phyloP scores from a whole-genome alignment of 1,139 yeast species.

The Blastobotrys raffinosifermentans region DNA sequence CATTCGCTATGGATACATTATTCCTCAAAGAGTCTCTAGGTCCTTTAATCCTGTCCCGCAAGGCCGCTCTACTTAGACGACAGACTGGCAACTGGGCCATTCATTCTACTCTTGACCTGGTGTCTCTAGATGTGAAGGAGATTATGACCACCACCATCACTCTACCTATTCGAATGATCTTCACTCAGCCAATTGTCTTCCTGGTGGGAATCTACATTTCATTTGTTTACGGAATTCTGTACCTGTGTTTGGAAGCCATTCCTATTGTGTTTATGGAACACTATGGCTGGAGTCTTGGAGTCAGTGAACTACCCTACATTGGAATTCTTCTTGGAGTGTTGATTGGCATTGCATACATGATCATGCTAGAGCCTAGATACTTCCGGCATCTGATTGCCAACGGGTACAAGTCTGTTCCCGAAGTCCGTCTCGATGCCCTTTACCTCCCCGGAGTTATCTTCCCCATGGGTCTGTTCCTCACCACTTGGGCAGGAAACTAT shows the following conservation, averaged over 20 bases:
- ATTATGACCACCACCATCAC: constrained; percentile 60
- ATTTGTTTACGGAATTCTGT: constrained; percentile 74
- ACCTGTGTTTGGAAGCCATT: constrained; percentile 67
- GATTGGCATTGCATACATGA: constrained; percentile 9
- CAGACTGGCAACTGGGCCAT: constrained; percentile 63
- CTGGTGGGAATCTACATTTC: constrained; percentile 67
- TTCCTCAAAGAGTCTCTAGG: constrained; percentile 43
- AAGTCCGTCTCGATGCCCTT: constrained; percentile 69
- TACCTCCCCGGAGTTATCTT: constrained; percentile 60
- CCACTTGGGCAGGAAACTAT: constrained; percentile 77
- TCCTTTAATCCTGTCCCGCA: constrained; percentile 35
- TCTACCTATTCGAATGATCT: constrained; percentile 62
- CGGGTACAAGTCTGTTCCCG: constrained; percentile 65
- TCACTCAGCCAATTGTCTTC: constrained; percentile 64
- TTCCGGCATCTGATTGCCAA: constrained; percentile 38
- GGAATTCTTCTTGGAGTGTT: constrained; percentile 47
- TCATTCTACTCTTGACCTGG: constrained; percentile 73
- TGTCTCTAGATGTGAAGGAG: constrained; percentile 52
- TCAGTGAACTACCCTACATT: constrained; percentile 45
- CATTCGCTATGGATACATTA: constrained; percentile 29
- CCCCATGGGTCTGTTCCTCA: constrained; percentile 74
- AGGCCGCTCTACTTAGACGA: constrained; percentile 43
- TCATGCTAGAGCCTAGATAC: constrained; percentile 28
- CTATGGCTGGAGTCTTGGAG: constrained; percentile 48
- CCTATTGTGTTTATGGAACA: constrained; percentile 61